Evolutionary conservation across 2,329 filamentous ascomycete genomes (phyloP).

Genomic region (Xylaria sp.): DNA sequence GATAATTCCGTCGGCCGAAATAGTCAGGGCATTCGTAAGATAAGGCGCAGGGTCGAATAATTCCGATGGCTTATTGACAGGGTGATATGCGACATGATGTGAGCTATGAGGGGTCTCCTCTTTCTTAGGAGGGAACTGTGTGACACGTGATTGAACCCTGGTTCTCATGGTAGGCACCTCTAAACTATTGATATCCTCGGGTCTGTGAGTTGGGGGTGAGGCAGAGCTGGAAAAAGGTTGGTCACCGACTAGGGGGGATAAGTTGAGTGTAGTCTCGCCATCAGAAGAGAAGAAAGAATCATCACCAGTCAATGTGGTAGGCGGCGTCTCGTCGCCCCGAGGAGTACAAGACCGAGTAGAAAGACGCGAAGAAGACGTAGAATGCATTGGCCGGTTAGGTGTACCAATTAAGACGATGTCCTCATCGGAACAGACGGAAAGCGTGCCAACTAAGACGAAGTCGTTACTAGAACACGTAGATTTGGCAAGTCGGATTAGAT

Average conservation of each 20-base stretch:
- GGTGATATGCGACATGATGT: neutral
- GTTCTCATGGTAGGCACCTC: neutral
- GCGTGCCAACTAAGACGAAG: neutral
- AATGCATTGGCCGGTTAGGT: constrained; percentile 6
- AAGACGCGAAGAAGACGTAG: constrained; percentile 3
- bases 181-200: neutral
- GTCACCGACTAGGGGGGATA: constrained; percentile 3
- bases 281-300: constrained; percentile 24
- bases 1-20: neutral
- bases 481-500: constrained; percentile 25
- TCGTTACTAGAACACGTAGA: constrained; percentile 9
- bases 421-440: constrained; percentile 27
- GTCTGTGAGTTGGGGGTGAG: neutral
- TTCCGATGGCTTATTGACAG: neutral
- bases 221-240: neutral
- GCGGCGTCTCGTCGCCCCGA: constrained; percentile 22
- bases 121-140: neutral
- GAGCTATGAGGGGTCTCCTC: neutral
- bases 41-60: neutral
- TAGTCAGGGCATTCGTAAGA: neutral
- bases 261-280: constrained; percentile 12
- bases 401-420: constrained; percentile 27
- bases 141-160: neutral
- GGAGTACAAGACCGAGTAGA: constrained; percentile 17
- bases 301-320: constrained; percentile 29